Evolutionary conservation across 2,329 filamentous ascomycete species (phyloP).

Genomic region (Pseudocercospora ulei): DNA sequence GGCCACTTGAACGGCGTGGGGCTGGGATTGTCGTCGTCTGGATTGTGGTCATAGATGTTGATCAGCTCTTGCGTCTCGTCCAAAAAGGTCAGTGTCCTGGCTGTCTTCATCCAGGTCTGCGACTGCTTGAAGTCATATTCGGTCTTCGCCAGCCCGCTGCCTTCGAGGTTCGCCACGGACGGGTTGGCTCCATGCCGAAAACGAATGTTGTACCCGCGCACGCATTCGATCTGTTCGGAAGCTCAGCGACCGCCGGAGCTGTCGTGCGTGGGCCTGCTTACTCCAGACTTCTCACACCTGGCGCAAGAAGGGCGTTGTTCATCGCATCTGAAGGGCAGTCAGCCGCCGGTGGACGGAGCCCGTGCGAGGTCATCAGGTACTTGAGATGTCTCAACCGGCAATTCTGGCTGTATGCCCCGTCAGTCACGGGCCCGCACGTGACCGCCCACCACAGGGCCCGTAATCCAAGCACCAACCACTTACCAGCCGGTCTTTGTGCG

Average conservation of each 20-base stretch:
- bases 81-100: slow-evolving; percentile 28
- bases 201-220: slow-evolving; percentile 30
- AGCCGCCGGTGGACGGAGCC: too few relatives aligned
- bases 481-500: slow-evolving; percentile 27
- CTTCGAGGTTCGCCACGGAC: slow-evolving; percentile 25
- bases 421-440: too few relatives aligned
- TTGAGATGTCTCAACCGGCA: slow-evolving; percentile 30
- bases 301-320: slow-evolving; percentile 28
- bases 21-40: slow-evolving; percentile 20
- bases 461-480: slow-evolving; percentile 21
- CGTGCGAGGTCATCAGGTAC: too few relatives aligned
- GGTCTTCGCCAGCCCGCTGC: slow-evolving; percentile 25
- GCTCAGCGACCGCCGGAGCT: not conserved
- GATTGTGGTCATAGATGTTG: slow-evolving; percentile 30
- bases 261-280: not conserved
- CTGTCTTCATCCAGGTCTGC: slow-evolving; percentile 28
- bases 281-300: slow-evolving; percentile 27
- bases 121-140: slow-evolving; percentile 30
- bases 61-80: slow-evolving; percentile 32
- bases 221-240: slow-evolving; percentile 24
- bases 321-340: too few relatives aligned
- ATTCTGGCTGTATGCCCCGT: slow-evolving; percentile 20
- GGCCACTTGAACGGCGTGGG: slow-evolving; percentile 14
- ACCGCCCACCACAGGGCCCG: slow-evolving; percentile 1
- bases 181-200: slow-evolving; percentile 32